Percentiles rank a stretch among this genome's conserved stretches.
phyloP scores from a whole-genome alignment of 2,329 filamentous ascomycete species.

The Trichoderma hamatum region DNA sequence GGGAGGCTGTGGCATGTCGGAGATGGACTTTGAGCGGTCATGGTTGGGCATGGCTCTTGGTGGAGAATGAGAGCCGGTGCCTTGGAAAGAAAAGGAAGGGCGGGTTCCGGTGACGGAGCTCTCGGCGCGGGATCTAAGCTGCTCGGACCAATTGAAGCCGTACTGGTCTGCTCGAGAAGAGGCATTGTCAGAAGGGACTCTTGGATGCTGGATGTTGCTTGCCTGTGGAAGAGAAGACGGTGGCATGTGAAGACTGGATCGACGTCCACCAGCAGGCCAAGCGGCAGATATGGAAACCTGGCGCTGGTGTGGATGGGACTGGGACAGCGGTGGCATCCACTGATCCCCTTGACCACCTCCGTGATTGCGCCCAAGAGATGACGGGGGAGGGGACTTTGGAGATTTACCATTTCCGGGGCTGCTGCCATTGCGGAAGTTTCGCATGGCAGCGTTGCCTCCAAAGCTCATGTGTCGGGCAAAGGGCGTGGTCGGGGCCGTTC shows the following conservation, averaged over 20 bases:
- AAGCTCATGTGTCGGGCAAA: constrained; percentile 88
- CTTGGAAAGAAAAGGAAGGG: constrained; percentile 61
- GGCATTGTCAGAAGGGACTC: constrained; percentile 67
- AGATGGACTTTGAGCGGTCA: constrained; percentile 71
- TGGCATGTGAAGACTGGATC: constrained; percentile 41
- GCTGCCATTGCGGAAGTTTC: constrained; percentile 54
- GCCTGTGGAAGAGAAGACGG: constrained; percentile 51
- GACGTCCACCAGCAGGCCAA: constrained; percentile 42
- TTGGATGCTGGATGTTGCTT: constrained; percentile 60
- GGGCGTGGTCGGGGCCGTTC: constrained; percentile 68
- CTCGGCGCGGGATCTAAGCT: constrained; percentile 88
- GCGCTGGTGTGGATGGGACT: constrained; percentile 31
- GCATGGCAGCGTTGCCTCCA: constrained; percentile 77
- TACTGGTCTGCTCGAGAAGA: constrained; percentile 70
- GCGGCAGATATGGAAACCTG: constrained; percentile 39
- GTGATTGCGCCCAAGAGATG: constrained; percentile 39
- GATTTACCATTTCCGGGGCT: constrained; percentile 68
- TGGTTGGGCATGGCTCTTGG: constrained; percentile 50
- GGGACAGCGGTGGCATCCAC: constrained; percentile 28
- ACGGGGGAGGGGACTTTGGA: constrained; percentile 46
- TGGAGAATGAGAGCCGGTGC: constrained; percentile 45
- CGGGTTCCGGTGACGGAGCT: constrained; percentile 67
- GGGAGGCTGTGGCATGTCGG: constrained; percentile 63
- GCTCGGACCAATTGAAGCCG: constrained; percentile 97
- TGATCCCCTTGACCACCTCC: constrained; percentile 39